Base-by-base conservation (phyloP, 129 eudicot species). In the Smallanthus sonchifolius region DNA sequence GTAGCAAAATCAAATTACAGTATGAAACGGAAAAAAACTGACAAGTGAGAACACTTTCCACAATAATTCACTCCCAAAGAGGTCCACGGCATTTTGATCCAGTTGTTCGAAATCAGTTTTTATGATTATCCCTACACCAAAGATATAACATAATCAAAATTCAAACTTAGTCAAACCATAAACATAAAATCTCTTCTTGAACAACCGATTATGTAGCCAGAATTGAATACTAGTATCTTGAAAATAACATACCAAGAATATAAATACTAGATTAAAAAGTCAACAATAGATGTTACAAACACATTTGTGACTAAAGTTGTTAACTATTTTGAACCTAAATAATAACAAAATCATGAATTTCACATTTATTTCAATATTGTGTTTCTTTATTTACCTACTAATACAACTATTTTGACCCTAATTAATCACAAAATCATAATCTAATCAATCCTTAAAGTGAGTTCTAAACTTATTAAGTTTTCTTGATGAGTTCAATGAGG, bases 1-100 rank as follows among this genome's bases (percentile, higher is more conserved):
- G 17, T 43, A 28, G 66, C 16, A 70, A 71, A 81, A 77, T 35
- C 40, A 49, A 69, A 16, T 79, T 90, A 90, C 74, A 90, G 86
- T 32, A 90, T 90, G 66, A 90, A 82, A 6, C 91, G 92, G 70
- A 85, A 90, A 77, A 90, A 90, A 30, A 87, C 94, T 48, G 87
- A 81, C 75, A 90, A 75, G 69, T 81, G 89, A 72, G 81, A 75
- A 72, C 87, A 83, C 79, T 84, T 86, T 55, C 76, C 85, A 43
- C 79, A 75, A 40, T 67, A 83, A 69, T 66, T 80, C 28, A 74
- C 79, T 77, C 82, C 81, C 49, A 69, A 45, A 48, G 78, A 76
- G 9, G 72, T 86, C 96, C 96, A 89, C 70, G 89, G 89, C 96
- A 89, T 89, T 79, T 84, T 86, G 84, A 72, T 79, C 35, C 32